Percentiles rank a stretch among this genome's conserved stretches.
Evolutionary conservation across 83 land plant genomes (phyloP).

Genomic region (Thuja plicata): DNA sequence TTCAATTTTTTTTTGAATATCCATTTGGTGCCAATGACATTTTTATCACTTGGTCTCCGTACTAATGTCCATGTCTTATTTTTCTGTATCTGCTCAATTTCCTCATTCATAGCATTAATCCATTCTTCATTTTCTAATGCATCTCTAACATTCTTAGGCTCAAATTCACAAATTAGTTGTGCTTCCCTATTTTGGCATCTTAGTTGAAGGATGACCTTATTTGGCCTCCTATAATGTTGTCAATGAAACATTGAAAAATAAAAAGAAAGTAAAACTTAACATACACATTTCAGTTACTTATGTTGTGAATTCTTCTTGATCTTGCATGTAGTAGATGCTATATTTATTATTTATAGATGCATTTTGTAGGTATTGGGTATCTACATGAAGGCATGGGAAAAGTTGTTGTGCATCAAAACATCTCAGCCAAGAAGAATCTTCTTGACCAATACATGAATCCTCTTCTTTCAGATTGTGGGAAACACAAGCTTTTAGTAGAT

Average conservation of each 20-base stretch:
- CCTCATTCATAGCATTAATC: too few species aligned
- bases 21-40: too few species aligned
- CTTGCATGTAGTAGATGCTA: not conserved
- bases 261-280: not conserved
- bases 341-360: not conserved
- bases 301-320: not conserved
- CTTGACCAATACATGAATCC: conserved; percentile 67
- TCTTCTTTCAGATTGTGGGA: conserved; percentile 57
- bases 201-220: not conserved
- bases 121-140: too few species aligned
- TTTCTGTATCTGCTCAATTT: too few species aligned
- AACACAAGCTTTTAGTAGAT: conserved; percentile 69
- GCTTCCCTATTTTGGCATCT: not conserved
- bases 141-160: too few species aligned
- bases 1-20: too few species aligned
- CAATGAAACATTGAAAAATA: not conserved
- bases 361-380: conserved; percentile 49
- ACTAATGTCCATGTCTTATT: too few species aligned
- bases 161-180: not conserved
- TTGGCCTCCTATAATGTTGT: not conserved
- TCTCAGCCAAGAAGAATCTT: conserved; percentile 69
- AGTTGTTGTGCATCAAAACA: conserved; percentile 61
- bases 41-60: too few species aligned
- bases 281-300: not conserved
- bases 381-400: conserved; percentile 41